Percentiles rank a stretch among this genome's conserved stretches.
These are phyloP conservation scores for Pyrenula massariospora DNA, from an alignment of 495 filamentous ascomycete species.

Conservation along the genomic window DNA sequence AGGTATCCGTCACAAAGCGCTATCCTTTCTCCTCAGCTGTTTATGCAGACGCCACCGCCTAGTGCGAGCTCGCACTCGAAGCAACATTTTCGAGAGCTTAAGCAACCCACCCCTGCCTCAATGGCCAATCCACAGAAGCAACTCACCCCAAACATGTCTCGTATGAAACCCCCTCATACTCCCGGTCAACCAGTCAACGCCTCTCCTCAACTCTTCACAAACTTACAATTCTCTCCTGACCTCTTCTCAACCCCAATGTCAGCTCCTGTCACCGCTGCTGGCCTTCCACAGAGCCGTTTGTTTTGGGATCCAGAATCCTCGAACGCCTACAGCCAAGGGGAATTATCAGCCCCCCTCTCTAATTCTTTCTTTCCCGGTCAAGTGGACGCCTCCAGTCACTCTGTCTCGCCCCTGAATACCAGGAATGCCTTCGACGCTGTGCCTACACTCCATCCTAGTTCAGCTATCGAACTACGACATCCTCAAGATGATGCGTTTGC, in stretches of 20 bases:
- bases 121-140: slow-evolving; percentile 9
- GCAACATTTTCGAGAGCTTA: slow-evolving; percentile 21
- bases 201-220: slow-evolving; percentile 36
- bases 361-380: not conserved
- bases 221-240: slow-evolving; percentile 51
- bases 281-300: slow-evolving; percentile 50
- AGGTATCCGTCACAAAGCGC: slow-evolving; percentile 24
- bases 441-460: slow-evolving; percentile 10
- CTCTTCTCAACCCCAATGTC: slow-evolving; percentile 59
- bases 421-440: not conserved
- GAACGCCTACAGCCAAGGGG: not conserved
- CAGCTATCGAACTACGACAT: slow-evolving; percentile 7
- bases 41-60: slow-evolving; percentile 57
- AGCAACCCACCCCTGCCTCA: slow-evolving; percentile 2
- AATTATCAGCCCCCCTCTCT: not conserved
- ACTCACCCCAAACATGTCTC: slow-evolving; percentile 12
- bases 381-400: not conserved
- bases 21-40: slow-evolving; percentile 34
- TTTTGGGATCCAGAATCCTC: slow-evolving; percentile 63
- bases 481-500: not conserved
- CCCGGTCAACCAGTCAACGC: slow-evolving; percentile 30
- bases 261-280: slow-evolving; percentile 56
- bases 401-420: not conserved
- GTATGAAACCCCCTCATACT: slow-evolving; percentile 22
- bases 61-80: slow-evolving; percentile 44